These are phyloP conservation scores for Penicillium sp. DNA, from an alignment of 2,329 filamentous ascomycete species.

Conservation along the genomic window DNA sequence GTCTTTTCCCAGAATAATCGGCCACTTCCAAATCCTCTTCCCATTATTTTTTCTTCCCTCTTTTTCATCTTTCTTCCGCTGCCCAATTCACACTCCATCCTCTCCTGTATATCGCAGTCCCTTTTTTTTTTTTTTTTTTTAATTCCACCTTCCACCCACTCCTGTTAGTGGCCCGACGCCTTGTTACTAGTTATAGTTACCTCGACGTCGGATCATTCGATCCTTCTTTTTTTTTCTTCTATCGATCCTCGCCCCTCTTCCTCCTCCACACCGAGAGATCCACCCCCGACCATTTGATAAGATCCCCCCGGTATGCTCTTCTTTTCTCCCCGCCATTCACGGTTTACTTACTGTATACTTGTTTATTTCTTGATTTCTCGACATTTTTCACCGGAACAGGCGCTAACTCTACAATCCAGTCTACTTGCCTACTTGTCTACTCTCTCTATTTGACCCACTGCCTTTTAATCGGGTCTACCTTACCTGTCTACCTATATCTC, in stretches of 20 bases:
- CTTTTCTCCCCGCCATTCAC: neutral
- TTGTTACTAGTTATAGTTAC: neutral
- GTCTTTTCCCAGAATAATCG: neutral
- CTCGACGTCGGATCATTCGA: neutral
- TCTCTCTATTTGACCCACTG: neutral
- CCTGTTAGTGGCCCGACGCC: neutral
- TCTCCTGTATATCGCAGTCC: neutral
- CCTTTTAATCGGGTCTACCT: neutral
- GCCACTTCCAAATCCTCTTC: neutral
- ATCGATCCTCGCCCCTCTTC: neutral
- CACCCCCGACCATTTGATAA: slow-evolving; percentile 5
- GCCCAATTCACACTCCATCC: slow-evolving; percentile 20
- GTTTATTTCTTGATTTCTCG: too few relatives aligned
- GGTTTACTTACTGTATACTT: neutral
- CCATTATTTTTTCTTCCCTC: slow-evolving; percentile 14
- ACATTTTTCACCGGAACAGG: neutral
- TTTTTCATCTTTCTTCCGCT: slow-evolving; percentile 18
- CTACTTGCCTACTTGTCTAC: neutral
- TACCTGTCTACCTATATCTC: too few relatives aligned
- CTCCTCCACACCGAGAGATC: neutral
- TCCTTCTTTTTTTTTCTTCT: neutral
- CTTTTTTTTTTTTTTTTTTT: neutral
- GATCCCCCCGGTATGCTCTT: neutral
- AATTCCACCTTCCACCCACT: neutral
- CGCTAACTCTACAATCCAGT: neutral